Conservation (phyloP, 2,329 filamentous ascomycete species). For the Tolypocladium tundrense region DNA sequence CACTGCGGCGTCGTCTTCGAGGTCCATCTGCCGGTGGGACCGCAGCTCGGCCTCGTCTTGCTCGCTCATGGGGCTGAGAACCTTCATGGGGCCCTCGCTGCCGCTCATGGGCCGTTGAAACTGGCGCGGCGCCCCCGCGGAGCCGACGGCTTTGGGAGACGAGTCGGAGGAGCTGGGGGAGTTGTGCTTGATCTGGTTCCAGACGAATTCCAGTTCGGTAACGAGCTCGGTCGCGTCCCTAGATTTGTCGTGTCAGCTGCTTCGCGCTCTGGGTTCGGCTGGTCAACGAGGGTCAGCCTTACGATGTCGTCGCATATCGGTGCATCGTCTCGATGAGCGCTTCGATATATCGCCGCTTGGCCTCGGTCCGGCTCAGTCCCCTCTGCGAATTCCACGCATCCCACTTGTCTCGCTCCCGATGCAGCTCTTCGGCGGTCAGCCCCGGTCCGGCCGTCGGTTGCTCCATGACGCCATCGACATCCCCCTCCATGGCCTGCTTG, state of each 20-base stretch:
- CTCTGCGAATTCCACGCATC: conserved; percentile 91
- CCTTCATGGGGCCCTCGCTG: conserved; percentile 49
- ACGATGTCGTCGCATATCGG: conserved; percentile 80
- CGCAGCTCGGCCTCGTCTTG: conserved; percentile 57
- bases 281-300: conserved; percentile 19
- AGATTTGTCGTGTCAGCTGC: neutral
- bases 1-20: conserved; percentile 33
- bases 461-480: conserved; percentile 90
- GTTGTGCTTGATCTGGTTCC: conserved; percentile 94
- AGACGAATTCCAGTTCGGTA: conserved; percentile 94
- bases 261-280: neutral
- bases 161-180: conserved; percentile 53
- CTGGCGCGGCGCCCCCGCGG: conserved; percentile 22
- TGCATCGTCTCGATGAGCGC: conserved; percentile 96
- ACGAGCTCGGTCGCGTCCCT: conserved; percentile 81
- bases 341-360: conserved; percentile 88
- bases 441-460: conserved; percentile 50
- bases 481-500: conserved; percentile 98
- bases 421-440: conserved; percentile 41
- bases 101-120: conserved; percentile 38
- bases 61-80: conserved; percentile 80
- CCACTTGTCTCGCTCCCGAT: conserved; percentile 61
- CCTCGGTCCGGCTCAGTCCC: conserved; percentile 76
- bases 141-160: conserved; percentile 37
- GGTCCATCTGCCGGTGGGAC: conserved; percentile 36